Conservation (phyloP, 768 basidiomycete genomes). For the Psilocybe cyanescens region DNA sequence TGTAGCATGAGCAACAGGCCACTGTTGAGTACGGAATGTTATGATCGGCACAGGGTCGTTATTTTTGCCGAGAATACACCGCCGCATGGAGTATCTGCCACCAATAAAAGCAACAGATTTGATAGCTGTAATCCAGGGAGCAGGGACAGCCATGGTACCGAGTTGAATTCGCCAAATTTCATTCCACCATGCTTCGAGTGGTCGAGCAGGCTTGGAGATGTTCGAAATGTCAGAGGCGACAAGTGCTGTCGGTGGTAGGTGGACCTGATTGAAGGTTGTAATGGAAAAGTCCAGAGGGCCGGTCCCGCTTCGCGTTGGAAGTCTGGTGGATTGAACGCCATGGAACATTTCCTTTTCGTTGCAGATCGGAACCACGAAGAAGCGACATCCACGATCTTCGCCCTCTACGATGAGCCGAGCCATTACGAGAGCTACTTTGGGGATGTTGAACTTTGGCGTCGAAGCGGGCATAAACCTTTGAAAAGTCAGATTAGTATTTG, state of each 20-base stretch:
- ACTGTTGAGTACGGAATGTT: constrained; percentile 67
- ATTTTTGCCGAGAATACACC: constrained; percentile 49
- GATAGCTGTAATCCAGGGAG: constrained; percentile 53
- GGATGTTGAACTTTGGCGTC: constrained; percentile 53
- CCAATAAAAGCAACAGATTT: constrained; percentile 58
- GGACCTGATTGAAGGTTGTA: constrained; percentile 57
- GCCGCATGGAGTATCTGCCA: constrained; percentile 61
- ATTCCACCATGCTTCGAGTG: constrained; percentile 56
- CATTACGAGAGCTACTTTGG: constrained; percentile 61
- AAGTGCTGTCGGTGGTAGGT: constrained; percentile 52
- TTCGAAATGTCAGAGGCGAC: constrained; percentile 49
- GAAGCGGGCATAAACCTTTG: constrained; percentile 64
- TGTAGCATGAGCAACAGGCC: constrained; percentile 56
- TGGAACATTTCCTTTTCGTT: constrained; percentile 54
- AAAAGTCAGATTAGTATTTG: constrained; percentile 8
- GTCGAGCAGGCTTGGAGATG: constrained; percentile 39
- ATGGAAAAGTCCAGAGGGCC: constrained; percentile 60
- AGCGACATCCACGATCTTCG: constrained; percentile 52
- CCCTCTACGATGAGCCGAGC: constrained; percentile 56
- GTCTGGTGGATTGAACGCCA: constrained; percentile 52
- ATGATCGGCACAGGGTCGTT: constrained; percentile 53
- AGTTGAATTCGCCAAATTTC: constrained; percentile 58
- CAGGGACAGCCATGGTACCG: constrained; percentile 56
- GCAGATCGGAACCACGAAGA: constrained; percentile 61
- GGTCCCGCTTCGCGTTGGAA: constrained; percentile 56